Conservation (phyloP, 2,329 filamentous ascomycete species). For the Nothophaeocryptopus gaeumannii region DNA sequence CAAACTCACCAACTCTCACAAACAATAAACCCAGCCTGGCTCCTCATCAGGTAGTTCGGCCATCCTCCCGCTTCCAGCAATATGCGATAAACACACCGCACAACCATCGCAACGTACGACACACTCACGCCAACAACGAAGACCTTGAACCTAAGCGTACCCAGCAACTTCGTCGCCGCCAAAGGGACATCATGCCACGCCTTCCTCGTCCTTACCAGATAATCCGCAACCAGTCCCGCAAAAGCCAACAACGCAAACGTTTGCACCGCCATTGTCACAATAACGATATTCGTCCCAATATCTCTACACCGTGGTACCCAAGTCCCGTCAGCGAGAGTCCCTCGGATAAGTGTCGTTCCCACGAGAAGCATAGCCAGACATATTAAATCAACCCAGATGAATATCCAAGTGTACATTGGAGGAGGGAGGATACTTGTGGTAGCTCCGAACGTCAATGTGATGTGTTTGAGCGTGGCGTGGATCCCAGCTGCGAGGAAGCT, state of each 20-base stretch:
- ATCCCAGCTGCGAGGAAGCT: constrained; percentile 8
- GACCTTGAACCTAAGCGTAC: constrained; percentile 7
- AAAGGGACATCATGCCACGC: constrained; percentile 9
- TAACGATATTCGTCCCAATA: background rate
- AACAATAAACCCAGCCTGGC: constrained; percentile 3
- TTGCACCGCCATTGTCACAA: constrained; percentile 1
- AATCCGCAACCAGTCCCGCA: constrained; percentile 4
- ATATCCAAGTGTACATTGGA: constrained; percentile 11
- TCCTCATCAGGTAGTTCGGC: constrained; percentile 3
- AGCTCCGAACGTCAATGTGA: constrained; percentile 8
- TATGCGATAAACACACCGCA: constrained; percentile 2
- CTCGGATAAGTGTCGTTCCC: background rate
- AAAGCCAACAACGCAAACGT: constrained; percentile 5
- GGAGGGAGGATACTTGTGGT: constrained; percentile 7
- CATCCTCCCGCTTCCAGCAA: background rate
- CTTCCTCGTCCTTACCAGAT: constrained; percentile 4
- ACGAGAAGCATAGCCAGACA: constrained; percentile 2
- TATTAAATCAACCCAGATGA: constrained; percentile 9
- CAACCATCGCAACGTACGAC: constrained; percentile 3
- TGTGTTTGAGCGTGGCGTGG: constrained; percentile 9
- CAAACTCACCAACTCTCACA: constrained; percentile 7
- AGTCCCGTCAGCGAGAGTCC: background rate
- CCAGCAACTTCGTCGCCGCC: constrained; percentile 8
- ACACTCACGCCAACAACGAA: constrained; percentile 2
- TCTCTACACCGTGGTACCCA: too few relatives aligned